Evolutionary conservation across 257 asterid genomes (phyloP), one percentile per base, ranked within the genome.

Genomic region (Voacanga thouarsii): DNA sequence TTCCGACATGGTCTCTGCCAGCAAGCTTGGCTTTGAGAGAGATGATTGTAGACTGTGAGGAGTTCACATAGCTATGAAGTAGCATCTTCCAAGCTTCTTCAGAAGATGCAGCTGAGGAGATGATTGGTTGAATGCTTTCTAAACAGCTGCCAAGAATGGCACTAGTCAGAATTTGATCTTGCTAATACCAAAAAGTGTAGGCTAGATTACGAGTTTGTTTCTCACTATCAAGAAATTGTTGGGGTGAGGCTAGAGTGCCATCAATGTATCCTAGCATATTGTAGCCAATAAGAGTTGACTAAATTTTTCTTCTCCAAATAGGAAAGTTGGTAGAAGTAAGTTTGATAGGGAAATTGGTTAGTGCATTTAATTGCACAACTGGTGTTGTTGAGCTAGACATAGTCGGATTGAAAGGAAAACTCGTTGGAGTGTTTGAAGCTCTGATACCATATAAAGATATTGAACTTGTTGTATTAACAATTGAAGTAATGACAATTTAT

Each of bases 391-490:
- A 18, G 60, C 33, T 33, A 24, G 39, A 43, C 49, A 26, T 21
- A 3, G 65, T 7, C 0, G 24, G 28, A 53, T 16, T 7, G 14
- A 33, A 7, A 73, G 51, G 45, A 73, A 73, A 49, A 73, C 47
- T 53, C 24, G 30, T 72, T 24, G 39, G 61, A 50, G 45, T 47
- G 4, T 72, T 72, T 45, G 0, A 33, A 8, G 39, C 76, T 72
- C 47, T 49, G 26, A 72, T 72, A 49, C 76, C 76, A 72, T 72
- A 72, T 72, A 45, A 21, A 26, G 71, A 16, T 16, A 53, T 53
- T 16, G 5, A 53, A 5, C 7, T 15, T 14, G 19, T 53, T 47
- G 51, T 47, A 47, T 9, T 47, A n/a, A 47, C 10, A 1, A 6
- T 33, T 33, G 51, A 7, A 47, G 51, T 9, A 47, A 33, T 33